These are phyloP conservation scores for Saccharomycopsis hybrid DNA, from an alignment of 1,139 yeast species.

Conservation along the genomic window DNA sequence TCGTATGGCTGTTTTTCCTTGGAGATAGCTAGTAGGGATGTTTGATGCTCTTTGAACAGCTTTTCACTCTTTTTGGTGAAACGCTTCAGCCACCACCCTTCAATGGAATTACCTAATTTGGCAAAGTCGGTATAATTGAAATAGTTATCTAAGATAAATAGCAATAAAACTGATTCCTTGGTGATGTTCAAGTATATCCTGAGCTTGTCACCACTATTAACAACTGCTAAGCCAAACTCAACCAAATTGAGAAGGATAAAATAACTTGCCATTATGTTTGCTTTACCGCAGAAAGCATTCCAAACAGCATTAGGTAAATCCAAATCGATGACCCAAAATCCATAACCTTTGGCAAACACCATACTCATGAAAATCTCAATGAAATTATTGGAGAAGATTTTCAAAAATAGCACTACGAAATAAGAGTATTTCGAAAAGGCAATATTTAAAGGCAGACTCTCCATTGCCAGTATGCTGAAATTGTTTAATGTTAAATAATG, in stretches of 20 bases:
- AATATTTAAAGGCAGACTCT: background rate
- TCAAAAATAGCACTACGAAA: conserved; percentile 2
- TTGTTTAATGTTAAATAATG: conserved; percentile 7
- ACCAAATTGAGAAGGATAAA: background rate
- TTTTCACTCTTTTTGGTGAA: too few species aligned
- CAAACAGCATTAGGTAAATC: background rate
- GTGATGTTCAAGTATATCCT: conserved; percentile 4
- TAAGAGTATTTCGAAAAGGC: conserved; percentile 1
- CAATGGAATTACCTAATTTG: conserved; percentile 7
- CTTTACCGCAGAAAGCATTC: background rate
- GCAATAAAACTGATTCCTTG: conserved; percentile 9
- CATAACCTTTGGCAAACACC: conserved; percentile 9
- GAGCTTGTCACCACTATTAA: background rate
- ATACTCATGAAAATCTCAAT: conserved; percentile 8
- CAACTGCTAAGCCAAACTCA: conserved; percentile 1
- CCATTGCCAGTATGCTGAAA: background rate
- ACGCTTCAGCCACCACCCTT: background rate
- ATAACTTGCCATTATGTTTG: background rate
- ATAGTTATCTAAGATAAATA: conserved; percentile 10
- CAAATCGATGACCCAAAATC: conserved; percentile 8
- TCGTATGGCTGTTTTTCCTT: background rate
- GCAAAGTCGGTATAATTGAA: conserved; percentile 6
- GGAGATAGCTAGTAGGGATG: too few species aligned
- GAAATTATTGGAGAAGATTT: conserved; percentile 3
- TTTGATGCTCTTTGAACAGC: too few species aligned